Conservation (phyloP, 2,329 filamentous ascomycete species). For the Diaporthe nobilis region DNA sequence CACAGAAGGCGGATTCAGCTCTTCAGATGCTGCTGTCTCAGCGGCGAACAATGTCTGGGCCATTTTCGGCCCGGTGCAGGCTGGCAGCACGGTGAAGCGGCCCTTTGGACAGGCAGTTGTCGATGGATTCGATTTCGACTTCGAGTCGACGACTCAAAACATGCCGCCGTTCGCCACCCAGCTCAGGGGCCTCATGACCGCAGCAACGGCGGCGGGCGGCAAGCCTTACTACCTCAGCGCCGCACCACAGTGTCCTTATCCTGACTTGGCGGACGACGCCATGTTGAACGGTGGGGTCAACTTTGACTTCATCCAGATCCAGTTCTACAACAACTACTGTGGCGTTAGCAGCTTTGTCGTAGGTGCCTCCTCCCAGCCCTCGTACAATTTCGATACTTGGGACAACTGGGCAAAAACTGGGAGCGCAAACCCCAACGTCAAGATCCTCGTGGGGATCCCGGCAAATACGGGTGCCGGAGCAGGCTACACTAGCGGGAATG, state of each 20-base stretch:
- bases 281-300: constrained; percentile 68
- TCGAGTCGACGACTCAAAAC: constrained; percentile 73
- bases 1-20: constrained; percentile 75
- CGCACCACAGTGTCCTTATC: constrained; percentile 78
- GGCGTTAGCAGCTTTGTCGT: constrained; percentile 66
- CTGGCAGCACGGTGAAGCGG: constrained; percentile 63
- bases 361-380: constrained; percentile 60
- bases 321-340: constrained; percentile 80
- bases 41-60: constrained; percentile 77
- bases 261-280: constrained; percentile 71
- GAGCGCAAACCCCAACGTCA: constrained; percentile 71
- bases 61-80: constrained; percentile 74
- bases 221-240: constrained; percentile 73
- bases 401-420: constrained; percentile 73
- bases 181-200: constrained; percentile 69
- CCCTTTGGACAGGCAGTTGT: constrained; percentile 77
- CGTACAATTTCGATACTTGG: constrained; percentile 76
- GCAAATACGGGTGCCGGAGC: constrained; percentile 67
- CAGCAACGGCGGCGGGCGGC: constrained; percentile 59
- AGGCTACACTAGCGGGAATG: constrained; percentile 66
- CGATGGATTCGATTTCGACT: constrained; percentile 85
- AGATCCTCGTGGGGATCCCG: constrained; percentile 73
- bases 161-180: constrained; percentile 72
- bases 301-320: constrained; percentile 74
- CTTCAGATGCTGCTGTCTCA: constrained; percentile 62